Conservation (phyloP, 768 basidiomycete species). For the Gloeostereum incarnatum region DNA sequence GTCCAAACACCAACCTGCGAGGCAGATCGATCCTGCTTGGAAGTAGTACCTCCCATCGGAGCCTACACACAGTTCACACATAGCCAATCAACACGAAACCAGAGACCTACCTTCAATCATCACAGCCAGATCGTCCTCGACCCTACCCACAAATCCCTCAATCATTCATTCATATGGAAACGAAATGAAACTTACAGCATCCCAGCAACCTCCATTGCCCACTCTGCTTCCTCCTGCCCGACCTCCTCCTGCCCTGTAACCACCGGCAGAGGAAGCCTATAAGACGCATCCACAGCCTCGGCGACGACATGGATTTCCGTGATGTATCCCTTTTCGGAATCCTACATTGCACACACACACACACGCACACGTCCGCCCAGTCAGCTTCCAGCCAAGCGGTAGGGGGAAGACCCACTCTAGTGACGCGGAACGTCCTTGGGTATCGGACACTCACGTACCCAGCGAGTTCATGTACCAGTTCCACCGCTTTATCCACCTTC, state of each 20-base stretch:
- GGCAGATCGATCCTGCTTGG: conserved; percentile 61
- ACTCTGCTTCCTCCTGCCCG: conserved; percentile 22
- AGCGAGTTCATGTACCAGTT: conserved; percentile 58
- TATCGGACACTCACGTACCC: conserved; percentile 60
- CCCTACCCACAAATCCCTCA: conserved; percentile 17
- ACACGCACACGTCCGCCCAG: no score
- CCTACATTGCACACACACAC: no score
- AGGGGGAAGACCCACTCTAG: no score
- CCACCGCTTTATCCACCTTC: conserved; percentile 44
- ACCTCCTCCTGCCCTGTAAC: conserved; percentile 21
- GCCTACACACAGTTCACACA: conserved; percentile 24
- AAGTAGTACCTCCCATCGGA: conserved; percentile 65
- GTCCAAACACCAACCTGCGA: conserved; percentile 38
- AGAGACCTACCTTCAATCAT: conserved; percentile 45
- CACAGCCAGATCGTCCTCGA: conserved; percentile 49
- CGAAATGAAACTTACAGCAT: conserved; percentile 38
- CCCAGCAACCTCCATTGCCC: conserved; percentile 53
- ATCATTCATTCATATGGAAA: neutral
- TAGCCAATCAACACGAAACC: conserved; percentile 4
- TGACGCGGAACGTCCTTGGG: conserved; percentile 44
- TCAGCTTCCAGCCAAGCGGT: no score
- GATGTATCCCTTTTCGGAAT: no score
- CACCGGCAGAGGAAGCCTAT: conserved; percentile 34
- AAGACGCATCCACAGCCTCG: conserved; percentile 34
- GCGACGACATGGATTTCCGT: conserved; percentile 35